These are phyloP conservation scores for Emericellopsis atlantica DNA, from an alignment of 2,329 filamentous ascomycete species.

Conservation along the genomic window DNA sequence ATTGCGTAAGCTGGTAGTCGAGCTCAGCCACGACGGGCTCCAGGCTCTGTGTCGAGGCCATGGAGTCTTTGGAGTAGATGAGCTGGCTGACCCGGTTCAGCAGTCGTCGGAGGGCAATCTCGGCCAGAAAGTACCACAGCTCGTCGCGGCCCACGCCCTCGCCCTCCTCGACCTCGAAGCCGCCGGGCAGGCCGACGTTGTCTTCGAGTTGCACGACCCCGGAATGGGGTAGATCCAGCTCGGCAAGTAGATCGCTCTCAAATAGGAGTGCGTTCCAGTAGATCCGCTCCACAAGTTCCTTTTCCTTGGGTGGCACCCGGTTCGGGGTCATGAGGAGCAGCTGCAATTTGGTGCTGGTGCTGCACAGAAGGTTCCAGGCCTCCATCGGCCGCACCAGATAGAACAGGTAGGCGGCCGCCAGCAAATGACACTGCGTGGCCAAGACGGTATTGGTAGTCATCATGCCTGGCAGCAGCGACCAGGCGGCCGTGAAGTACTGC, in stretches of 20 bases:
- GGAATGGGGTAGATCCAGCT: constrained; percentile 71
- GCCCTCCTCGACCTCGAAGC: constrained; percentile 60
- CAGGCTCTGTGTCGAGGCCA: constrained; percentile 58
- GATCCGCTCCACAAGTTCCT: constrained; percentile 63
- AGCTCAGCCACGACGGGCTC: constrained; percentile 70
- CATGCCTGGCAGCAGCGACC: constrained; percentile 63
- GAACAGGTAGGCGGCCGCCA: constrained; percentile 72
- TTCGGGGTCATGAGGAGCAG: constrained; percentile 63
- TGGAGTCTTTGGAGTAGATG: constrained; percentile 63
- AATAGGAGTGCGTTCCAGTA: constrained; percentile 79
- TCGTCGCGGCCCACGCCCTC: constrained; percentile 59
- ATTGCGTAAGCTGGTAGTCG: constrained; percentile 72
- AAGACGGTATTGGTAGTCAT: constrained; percentile 72
- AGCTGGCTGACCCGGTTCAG: constrained; percentile 70
- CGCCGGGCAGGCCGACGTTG: constrained; percentile 63
- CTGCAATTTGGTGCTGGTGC: constrained; percentile 71
- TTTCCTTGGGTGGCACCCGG: constrained; percentile 55
- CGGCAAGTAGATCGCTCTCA: constrained; percentile 67
- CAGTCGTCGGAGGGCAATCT: constrained; percentile 66
- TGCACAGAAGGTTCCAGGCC: constrained; percentile 70
- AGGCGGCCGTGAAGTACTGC: constrained; percentile 70
- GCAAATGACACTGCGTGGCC: constrained; percentile 67
- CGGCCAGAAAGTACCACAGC: constrained; percentile 76
- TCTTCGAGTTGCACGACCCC: constrained; percentile 76
- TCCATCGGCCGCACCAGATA: constrained; percentile 73